Evolutionary conservation across 192 early-diverging fungal species (phyloP).

Genomic region (Gryganskiella cystojenkinii): DNA sequence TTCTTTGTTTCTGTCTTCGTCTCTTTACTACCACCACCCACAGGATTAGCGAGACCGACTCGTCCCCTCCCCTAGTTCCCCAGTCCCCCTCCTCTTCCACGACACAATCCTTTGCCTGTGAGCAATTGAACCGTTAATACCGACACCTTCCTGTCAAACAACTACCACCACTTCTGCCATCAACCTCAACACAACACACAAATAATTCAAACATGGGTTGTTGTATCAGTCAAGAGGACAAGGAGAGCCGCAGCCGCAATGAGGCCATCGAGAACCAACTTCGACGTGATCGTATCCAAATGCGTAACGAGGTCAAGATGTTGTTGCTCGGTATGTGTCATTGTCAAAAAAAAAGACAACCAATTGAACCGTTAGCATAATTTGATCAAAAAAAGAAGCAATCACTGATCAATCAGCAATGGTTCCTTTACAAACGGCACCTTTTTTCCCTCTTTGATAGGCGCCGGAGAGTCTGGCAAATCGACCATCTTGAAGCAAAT

Average conservation of each 20-base stretch:
- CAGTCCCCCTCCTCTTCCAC: too few relatives aligned
- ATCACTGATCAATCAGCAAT: not conserved
- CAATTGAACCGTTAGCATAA: not conserved
- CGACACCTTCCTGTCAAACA: conserved; percentile 4
- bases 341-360: not conserved
- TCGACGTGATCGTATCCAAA: conserved; percentile 79
- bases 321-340: conserved; percentile 79
- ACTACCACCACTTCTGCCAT: conserved; percentile 2
- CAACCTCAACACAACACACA: not conserved
- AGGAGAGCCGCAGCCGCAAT: conserved; percentile 85
- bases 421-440: not conserved
- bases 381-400: too few relatives aligned
- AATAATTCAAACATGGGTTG: conserved; percentile 84
- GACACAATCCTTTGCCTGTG: too few relatives aligned
- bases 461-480: conserved; percentile 98
- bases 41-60: too few relatives aligned
- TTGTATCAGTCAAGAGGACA: conserved; percentile 85
- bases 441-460: conserved; percentile 48
- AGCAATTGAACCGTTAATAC: not conserved
- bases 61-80: too few relatives aligned
- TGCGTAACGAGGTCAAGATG: conserved; percentile 97
- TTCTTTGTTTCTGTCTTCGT: too few relatives aligned
- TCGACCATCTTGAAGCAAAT: conserved; percentile 98
- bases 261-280: conserved; percentile 94
- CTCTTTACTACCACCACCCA: too few relatives aligned